A percentile compares a stretch with the other conserved stretches of the same genome.
Conservation (phyloP, 2,329 filamentous ascomycete genomes). For the Westerdykella sp. region DNA sequence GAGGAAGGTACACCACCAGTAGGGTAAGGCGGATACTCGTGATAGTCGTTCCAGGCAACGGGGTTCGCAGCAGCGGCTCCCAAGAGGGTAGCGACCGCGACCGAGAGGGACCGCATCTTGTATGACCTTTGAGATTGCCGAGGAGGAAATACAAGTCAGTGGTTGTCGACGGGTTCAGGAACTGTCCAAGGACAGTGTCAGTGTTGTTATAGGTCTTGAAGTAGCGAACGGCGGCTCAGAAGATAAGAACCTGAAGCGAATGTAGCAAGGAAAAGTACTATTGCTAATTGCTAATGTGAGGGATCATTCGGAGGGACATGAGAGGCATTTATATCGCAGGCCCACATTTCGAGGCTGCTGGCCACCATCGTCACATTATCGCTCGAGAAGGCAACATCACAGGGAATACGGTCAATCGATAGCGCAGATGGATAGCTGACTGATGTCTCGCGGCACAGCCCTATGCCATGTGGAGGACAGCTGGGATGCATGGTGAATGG, state of each 20-base stretch:
- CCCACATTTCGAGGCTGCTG: conserved; percentile 8
- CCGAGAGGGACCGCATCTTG: conserved; percentile 30
- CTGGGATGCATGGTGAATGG: neutral
- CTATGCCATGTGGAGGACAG: conserved; percentile 7
- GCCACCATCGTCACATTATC: conserved; percentile 11
- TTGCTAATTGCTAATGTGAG: conserved; percentile 22
- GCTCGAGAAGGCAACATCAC: conserved; percentile 20
- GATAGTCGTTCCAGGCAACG: conserved; percentile 11
- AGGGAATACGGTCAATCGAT: conserved; percentile 31
- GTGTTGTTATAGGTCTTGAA: conserved; percentile 1
- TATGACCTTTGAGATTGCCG: conserved; percentile 3
- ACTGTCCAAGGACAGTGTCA: conserved; percentile 18
- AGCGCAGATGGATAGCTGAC: conserved; percentile 19
- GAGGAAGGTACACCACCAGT: conserved; percentile 5
- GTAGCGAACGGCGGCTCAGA: conserved; percentile 27
- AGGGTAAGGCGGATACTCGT: conserved; percentile 13
- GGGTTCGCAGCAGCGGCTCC: conserved; percentile 28
- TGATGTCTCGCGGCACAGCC: conserved; percentile 14
- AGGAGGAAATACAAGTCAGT: conserved; percentile 3
- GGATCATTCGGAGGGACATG: conserved; percentile 6
- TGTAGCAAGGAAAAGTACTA: conserved; percentile 19
- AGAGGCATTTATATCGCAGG: conserved; percentile 22
- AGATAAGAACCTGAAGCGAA: conserved; percentile 25
- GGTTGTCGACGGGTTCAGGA: conserved; percentile 7
- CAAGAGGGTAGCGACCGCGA: conserved; percentile 26